Percentiles rank a stretch among this genome's conserved stretches.
phyloP scores from a whole-genome alignment of 2,329 filamentous ascomycete genomes.

The Geoglossum cookeanum region DNA sequence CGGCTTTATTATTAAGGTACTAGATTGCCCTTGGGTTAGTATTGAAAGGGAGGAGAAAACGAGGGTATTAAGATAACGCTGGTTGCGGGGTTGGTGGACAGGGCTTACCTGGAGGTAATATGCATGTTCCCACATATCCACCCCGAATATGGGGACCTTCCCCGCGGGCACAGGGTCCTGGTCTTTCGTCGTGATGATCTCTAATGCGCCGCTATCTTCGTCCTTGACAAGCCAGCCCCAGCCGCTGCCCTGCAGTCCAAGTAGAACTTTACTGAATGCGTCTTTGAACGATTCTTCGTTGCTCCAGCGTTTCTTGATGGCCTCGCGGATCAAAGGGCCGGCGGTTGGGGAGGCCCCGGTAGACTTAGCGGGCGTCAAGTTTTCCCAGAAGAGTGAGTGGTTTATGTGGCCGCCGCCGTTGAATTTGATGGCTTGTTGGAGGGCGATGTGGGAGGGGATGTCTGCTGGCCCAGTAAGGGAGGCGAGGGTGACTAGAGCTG shows the following conservation, averaged over 20 bases:
- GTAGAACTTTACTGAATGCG: slow-evolving; percentile 43
- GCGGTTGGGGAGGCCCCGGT: slow-evolving; percentile 37
- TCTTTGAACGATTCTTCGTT: slow-evolving; percentile 44
- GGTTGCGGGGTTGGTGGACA: neutral
- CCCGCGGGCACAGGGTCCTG: slow-evolving; percentile 56
- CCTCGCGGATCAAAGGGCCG: slow-evolving; percentile 35
- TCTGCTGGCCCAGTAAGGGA: slow-evolving; percentile 36
- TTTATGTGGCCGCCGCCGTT: slow-evolving; percentile 88
- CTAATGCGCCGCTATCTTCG: slow-evolving; percentile 35
- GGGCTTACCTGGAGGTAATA: slow-evolving; percentile 57
- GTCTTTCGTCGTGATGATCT: slow-evolving; percentile 67
- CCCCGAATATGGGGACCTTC: slow-evolving; percentile 51
- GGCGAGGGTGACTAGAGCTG: slow-evolving; percentile 39
- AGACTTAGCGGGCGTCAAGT: slow-evolving; percentile 44
- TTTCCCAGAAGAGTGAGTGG: slow-evolving; percentile 84
- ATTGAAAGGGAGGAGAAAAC: neutral
- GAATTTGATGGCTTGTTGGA: slow-evolving; percentile 62
- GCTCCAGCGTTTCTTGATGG: slow-evolving; percentile 50
- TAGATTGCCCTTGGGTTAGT: slow-evolving; percentile 15
- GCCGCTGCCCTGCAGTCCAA: slow-evolving; percentile 63
- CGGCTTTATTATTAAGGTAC: slow-evolving; percentile 58
- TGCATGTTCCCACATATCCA: slow-evolving; percentile 90
- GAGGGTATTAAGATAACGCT: neutral
- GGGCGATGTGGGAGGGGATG: slow-evolving; percentile 42
- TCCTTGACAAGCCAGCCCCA: slow-evolving; percentile 76